Evolutionary conservation across 768 basidiomycete genomes (phyloP).

Genomic region (Hericium coralloides): DNA sequence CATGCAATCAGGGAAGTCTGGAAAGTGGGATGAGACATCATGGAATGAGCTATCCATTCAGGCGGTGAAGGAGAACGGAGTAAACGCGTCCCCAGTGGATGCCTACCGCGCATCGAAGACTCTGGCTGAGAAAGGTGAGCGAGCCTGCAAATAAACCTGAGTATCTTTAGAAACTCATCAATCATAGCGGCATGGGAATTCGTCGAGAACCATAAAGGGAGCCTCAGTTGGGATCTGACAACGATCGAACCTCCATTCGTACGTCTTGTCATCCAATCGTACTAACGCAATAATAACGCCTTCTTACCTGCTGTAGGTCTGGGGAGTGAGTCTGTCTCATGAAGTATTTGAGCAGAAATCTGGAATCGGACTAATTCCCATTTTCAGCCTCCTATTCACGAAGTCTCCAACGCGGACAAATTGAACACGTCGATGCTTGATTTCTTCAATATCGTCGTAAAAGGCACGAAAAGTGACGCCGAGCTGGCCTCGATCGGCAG

Average conservation of each 20-base stretch:
- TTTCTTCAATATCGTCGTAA: neutral
- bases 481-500: neutral
- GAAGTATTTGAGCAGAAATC: no score
- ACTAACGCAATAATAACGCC: no score
- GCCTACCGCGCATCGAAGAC: constrained; percentile 26
- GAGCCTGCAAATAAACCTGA: no score
- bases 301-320: no score
- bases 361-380: no score
- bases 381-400: constrained; percentile 2
- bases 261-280: neutral
- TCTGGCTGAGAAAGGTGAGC: constrained; percentile 26
- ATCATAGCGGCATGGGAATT: constrained; percentile 26
- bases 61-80: constrained; percentile 23
- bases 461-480: neutral
- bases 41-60: constrained; percentile 23
- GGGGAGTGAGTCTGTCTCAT: no score
- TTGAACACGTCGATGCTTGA: neutral
- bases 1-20: neutral
- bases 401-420: neutral
- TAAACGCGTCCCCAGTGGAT: constrained; percentile 13
- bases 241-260: constrained; percentile 28
- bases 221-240: constrained; percentile 24
- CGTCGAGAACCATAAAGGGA: constrained; percentile 15
- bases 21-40: constrained; percentile 14
- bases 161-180: neutral